Evolutionary conservation across 352 stramenopile genomes (phyloP), one percentile per base, ranked within the genome.

Genomic region (Globisporangium echinulatum): DNA sequence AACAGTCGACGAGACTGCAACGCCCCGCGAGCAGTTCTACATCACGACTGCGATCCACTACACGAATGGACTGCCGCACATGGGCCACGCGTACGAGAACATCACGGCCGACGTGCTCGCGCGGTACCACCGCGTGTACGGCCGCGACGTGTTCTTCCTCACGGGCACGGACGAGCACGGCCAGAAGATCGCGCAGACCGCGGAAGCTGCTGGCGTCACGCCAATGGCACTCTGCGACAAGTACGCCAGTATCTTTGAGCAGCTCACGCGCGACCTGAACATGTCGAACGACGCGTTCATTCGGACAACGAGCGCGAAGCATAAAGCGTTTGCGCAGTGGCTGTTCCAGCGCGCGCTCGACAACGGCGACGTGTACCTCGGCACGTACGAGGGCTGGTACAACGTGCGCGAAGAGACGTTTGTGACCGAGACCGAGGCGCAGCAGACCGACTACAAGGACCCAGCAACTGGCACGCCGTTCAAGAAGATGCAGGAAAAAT

Each of bases 21-120:
- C 76, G 61, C 54, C 74, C 54, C 67, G 66, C 37, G 80, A 92
- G 69, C 79, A 71, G 5, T 99, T 98, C 75, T 99, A 99, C 81
- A 74, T 99, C 54, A 99, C 96, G 60, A 99, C 97, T 39, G 97
- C 97, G 54, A 99, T 99, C 79, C 98, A 99, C 77, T 99, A 99
- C 82, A 98, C 97, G 52, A 99, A 99, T 60, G 87, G 87, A 3
- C 52, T 73, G 55, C 92, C 96, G 58, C 97, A 99, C 78, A 99
- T 99, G 83, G 97, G 97, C 44, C 97, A 99, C 74, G 97, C 97
- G 8, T 99, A 99, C 82, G 97, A 99, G 76, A 98, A 96, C 54
- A 83, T 97, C 47, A 97, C 94, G 46, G 75, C 96, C 13, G 97
- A 99, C 77, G 93, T 98, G n/a, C 94, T 99, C 65, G 83, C 81